Conservation (phyloP, 495 filamentous ascomycete species). For the Tuber brumale region DNA sequence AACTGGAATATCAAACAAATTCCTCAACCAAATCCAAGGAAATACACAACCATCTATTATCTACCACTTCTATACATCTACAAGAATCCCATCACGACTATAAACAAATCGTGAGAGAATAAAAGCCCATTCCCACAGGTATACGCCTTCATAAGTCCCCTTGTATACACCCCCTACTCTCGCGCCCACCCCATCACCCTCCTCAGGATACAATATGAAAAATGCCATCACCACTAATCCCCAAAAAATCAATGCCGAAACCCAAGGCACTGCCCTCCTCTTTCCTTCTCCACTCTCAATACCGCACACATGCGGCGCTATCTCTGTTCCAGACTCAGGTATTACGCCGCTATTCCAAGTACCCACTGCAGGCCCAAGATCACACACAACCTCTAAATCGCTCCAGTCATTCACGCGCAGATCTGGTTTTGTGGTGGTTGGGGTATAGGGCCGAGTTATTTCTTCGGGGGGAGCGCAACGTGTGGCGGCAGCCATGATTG, state of each 20-base stretch:
- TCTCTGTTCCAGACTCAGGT: background rate
- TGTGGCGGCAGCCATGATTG: background rate
- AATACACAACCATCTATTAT: background rate
- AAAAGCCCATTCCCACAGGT: background rate
- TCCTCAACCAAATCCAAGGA: constrained; percentile 6
- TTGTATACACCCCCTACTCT: background rate
- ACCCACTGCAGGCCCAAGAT: background rate
- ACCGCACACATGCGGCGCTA: background rate
- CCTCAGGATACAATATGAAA: background rate
- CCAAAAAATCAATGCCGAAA: background rate
- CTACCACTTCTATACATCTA: background rate
- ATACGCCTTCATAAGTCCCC: background rate
- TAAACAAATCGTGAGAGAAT: background rate
- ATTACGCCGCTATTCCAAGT: background rate
- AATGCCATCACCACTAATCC: background rate
- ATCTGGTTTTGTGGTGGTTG: background rate
- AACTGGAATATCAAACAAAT: constrained; percentile 7
- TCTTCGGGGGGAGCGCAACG: background rate
- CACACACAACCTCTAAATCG: background rate
- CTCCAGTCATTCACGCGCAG: background rate
- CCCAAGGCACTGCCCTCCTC: background rate
- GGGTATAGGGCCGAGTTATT: background rate
- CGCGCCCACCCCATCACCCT: background rate
- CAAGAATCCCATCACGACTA: background rate
- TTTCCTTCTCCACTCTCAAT: background rate